Evolutionary conservation across 371 early-diverging fungal species (phyloP).

Genomic region (Mucor indicus): DNA sequence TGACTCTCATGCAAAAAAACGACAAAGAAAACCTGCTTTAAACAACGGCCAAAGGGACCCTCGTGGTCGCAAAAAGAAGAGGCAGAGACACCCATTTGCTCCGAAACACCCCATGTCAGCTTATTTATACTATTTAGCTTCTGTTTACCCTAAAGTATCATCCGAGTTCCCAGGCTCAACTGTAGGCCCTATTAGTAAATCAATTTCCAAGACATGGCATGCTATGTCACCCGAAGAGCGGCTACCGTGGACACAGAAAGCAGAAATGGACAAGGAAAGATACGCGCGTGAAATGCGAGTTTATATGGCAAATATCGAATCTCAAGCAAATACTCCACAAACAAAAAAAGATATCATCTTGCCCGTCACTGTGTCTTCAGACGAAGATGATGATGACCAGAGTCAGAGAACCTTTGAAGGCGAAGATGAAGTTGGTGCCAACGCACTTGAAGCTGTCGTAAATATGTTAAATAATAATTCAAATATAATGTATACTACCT

Average conservation of each 20-base stretch:
- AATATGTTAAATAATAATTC: constrained; percentile 11
- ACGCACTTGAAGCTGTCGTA: constrained; percentile 12
- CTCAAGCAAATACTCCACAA: too few relatives aligned
- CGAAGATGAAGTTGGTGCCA: constrained; percentile 2
- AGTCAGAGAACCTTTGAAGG: too few relatives aligned
- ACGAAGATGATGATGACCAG: constrained; percentile 1
- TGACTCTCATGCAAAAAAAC: background rate
- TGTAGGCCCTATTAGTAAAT: constrained; percentile 71
- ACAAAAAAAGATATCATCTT: too few relatives aligned
- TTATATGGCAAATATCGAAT: constrained; percentile 53
- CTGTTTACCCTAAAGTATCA: constrained; percentile 27
- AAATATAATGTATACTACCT: too few relatives aligned
- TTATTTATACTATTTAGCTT: constrained; percentile 67
- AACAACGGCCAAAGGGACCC: constrained; percentile 37
- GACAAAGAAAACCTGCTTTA: background rate
- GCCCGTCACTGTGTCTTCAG: too few relatives aligned
- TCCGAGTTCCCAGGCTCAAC: constrained; percentile 52
- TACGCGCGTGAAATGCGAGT: constrained; percentile 72
- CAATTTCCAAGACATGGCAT: constrained; percentile 67
- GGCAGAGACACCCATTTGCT: constrained; percentile 64
- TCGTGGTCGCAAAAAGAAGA: constrained; percentile 63
- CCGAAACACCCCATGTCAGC: constrained; percentile 83
- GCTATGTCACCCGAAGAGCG: constrained; percentile 56
- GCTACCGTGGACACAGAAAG: constrained; percentile 65
- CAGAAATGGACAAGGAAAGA: constrained; percentile 70